Base-by-base conservation (phyloP, 2,329 filamentous ascomycete species). In the Fusarium sterilihyphosum region DNA sequence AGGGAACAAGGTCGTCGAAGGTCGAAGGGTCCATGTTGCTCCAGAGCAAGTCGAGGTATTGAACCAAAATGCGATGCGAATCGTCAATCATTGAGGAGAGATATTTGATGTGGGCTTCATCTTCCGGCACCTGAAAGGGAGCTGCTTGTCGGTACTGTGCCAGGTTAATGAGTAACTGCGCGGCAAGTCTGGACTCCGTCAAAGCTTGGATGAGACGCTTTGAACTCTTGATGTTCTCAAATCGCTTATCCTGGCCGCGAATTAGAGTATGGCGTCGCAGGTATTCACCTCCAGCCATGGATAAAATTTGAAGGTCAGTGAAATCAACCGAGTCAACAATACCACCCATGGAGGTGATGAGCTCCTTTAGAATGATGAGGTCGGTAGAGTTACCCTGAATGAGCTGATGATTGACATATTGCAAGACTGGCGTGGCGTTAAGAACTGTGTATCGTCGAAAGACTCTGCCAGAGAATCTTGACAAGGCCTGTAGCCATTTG, bases 321-420 rank as follows among this genome's bases (percentile, higher is more conserved):
- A 98, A 96, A 79, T 95, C 94, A 60, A 92, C 89, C 69, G 96
- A 92, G 8, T 95, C 92, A 18, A 96, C 92, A 68, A 99, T 95
- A 52, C 97, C 97, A 24, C 94, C 94, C 96, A 99, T 98, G 6
- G 93, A 94, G 41, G 91, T 91, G 59, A 98, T 93, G 69, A 99
- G 89, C 79, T 98, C 94, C 80, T 96, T 93, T 47, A 99, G 85
- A 69, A 99, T 94, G 73, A 98, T 94, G 40, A 99, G 87, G 81
- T 98, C 95, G 16, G 94, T 97, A 1, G 95, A 93, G 76, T 97
- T 97, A 72, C 95, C 93, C 57, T 88, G 89, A 57, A 91, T 89
- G 10, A 99, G 89, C 80, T 98, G 95, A 70, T 94, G 89, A 53
- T 94, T 92, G 73, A 98, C 93, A 80, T 98, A 98, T 81, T 95